Evolutionary conservation across 805 yeast species (phyloP), one percentile per base, ranked within the genome.

Genomic region (Metschnikowia continentalis): DNA sequence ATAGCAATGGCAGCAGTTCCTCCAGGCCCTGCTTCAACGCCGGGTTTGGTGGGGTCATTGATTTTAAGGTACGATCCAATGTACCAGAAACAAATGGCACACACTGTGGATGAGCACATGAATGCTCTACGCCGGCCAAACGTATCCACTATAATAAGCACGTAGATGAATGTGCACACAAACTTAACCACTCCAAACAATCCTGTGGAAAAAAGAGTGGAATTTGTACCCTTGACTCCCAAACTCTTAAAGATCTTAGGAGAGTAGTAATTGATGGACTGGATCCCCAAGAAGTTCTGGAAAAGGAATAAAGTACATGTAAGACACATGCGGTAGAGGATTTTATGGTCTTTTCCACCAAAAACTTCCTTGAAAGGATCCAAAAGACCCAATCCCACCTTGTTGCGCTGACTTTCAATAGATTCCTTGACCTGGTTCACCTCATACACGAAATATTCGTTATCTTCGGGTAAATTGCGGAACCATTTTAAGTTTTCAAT

Each of bases 211-310:
- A 71, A 70, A 36, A 71, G 60, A 13, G 71, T 61, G 39, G 72
- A 62, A 48, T 68, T 68, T 15, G 72, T 67, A 13, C 75, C 74
- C 53, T 67, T 64, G 42, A 70, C 67, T 14, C 75, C 75, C 52
- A 70, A 60, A 20, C 66, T 63, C 35, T 61, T 59, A 51, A 70
- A 70, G 39, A 70, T 67, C 41, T 59, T 61, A 14, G 74, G 74
- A 14, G 74, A 67, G 58, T 70, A 70, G 55, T 70, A 70, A 57
- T 70, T 70, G 55, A 70, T 69, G 7, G 71, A 63, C 58, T 70
- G 74, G 55, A 70, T 69, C 13, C 75, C 75, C 60, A 69, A 61
- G 54, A 71, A 69, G 60, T 70, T 71, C 53, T 68, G 74, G 59
- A 69, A 69, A 30, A 70, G 59, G 51, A 69, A 69, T 42, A 71